Evolutionary conservation across 1,284 basidiomycete species (phyloP), one percentile per base, ranked within the genome.

Genomic region (Pisolithus thermaeus): DNA sequence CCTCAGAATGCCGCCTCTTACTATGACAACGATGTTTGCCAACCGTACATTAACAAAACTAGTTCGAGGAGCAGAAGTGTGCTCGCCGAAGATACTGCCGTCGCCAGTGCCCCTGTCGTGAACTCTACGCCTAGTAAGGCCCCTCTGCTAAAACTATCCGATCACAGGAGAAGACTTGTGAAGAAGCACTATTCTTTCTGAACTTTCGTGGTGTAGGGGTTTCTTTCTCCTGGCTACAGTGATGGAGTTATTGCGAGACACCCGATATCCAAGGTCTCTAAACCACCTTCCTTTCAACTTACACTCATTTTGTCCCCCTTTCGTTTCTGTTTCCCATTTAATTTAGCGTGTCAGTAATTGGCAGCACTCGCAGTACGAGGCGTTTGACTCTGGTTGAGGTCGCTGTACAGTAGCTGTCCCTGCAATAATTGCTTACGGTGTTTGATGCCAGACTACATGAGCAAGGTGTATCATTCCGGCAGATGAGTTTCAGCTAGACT

Each of bases 11-110:
- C 87, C 2, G 70, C 81, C 0, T 51, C 72, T 52, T 61, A 80
- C 37, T 55, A 82, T 52, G 68, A 89, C 60, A 73, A 79, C 0
- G 59, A 80, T 51, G 83, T 90, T 36, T 90, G 87, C 59, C 76
- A 67, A 36, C 69, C 73, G 0, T 87, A 41, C 23, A 41, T 41
- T 8, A 41, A 80, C 52, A 58, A 65, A 6, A 38, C 43, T 18
- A 32, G 32, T 38, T 40, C 51, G 8, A 48, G 58, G 37, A 46
- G 48, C 2, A 42, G 45, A 43, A 54, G 50, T 27, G 45, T 11
- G 36, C 1, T 23, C 53, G 32, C 54, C 47, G 55, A n/a, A 18
- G 11, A 30, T 6, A 3, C 7, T n/a, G 20, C 9, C 18, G 22
- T 22, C 18, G 11, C n/a, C 22, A 7, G 18, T 12, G n/a, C 38